Evolutionary conservation across 2,329 filamentous ascomycete genomes (phyloP).

Genomic region (Truncatella angustata): DNA sequence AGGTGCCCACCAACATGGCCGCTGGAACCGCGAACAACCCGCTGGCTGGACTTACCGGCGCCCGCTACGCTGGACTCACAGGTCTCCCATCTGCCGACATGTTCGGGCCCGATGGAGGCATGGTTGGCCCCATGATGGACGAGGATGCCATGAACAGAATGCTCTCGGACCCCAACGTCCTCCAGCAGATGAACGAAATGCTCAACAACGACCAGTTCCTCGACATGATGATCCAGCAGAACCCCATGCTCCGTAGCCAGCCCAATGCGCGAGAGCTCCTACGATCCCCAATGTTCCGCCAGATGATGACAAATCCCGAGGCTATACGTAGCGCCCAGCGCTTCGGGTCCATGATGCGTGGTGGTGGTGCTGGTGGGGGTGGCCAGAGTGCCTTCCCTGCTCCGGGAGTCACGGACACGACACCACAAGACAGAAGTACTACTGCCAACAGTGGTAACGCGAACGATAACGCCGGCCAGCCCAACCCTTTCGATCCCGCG

Average conservation of each 20-base stretch:
- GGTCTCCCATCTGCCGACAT: slow-evolving; percentile 82
- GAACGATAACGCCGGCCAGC: slow-evolving; percentile 16
- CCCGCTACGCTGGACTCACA: slow-evolving; percentile 88
- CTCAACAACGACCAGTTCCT: slow-evolving; percentile 93
- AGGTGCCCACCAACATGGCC: slow-evolving; percentile 74
- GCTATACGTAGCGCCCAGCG: slow-evolving; percentile 79
- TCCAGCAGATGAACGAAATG: slow-evolving; percentile 87
- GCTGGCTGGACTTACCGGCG: slow-evolving; percentile 85
- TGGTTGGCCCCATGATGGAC: slow-evolving; percentile 78
- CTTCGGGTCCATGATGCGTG: slow-evolving; percentile 72
- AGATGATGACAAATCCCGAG: slow-evolving; percentile 90
- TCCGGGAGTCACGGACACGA: slow-evolving; percentile 87
- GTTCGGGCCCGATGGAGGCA: slow-evolving; percentile 93
- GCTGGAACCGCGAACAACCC: slow-evolving; percentile 85
- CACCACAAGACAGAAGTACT: slow-evolving; percentile 47
- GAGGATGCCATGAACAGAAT: slow-evolving; percentile 80
- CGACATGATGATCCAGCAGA: slow-evolving; percentile 90
- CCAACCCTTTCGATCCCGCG: slow-evolving; percentile 44
- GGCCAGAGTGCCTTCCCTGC: slow-evolving; percentile 72
- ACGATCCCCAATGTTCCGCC: slow-evolving; percentile 81
- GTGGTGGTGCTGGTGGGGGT: slow-evolving; percentile 41
- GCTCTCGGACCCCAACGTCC: slow-evolving; percentile 84
- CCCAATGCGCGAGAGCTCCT: slow-evolving; percentile 81
- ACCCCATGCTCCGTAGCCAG: slow-evolving; percentile 75
- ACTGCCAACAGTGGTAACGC: slow-evolving; percentile 29